Conservation (phyloP, 1,139 yeast genomes). For the Blastobotrys ciferrii region DNA sequence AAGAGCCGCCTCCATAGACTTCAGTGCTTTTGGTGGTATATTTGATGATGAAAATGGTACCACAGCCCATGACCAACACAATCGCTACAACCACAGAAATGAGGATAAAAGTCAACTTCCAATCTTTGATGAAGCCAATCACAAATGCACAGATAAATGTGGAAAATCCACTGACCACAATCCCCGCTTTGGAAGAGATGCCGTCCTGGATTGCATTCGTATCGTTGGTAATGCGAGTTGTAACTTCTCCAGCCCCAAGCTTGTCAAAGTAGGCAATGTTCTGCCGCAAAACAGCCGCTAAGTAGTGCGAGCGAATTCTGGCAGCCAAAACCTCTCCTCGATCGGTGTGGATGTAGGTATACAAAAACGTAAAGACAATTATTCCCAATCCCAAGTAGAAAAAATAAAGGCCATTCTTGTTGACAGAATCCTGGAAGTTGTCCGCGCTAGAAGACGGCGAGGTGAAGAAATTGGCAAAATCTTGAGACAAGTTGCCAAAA, state of each 20-base stretch:
- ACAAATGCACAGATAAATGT: slow-evolving; percentile 43
- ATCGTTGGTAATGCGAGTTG: slow-evolving; percentile 46
- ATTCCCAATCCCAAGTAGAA: slow-evolving; percentile 42
- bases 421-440: slow-evolving; percentile 35
- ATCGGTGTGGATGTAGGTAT: slow-evolving; percentile 39
- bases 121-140: slow-evolving; percentile 41
- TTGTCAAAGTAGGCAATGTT: slow-evolving; percentile 46
- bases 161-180: slow-evolving; percentile 36
- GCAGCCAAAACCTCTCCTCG: slow-evolving; percentile 44
- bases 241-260: slow-evolving; percentile 46
- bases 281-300: slow-evolving; percentile 42
- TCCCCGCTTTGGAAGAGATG: slow-evolving; percentile 45
- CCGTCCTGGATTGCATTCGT: slow-evolving; percentile 46
- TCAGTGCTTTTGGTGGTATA: slow-evolving; percentile 32
- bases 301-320: slow-evolving; percentile 41
- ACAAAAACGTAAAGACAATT: slow-evolving; percentile 33
- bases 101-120: slow-evolving; percentile 42
- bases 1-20: slow-evolving; percentile 40
- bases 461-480: slow-evolving; percentile 37
- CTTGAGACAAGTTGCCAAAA: slow-evolving; percentile 40
- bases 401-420: slow-evolving; percentile 39
- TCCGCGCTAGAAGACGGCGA: slow-evolving; percentile 27
- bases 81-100: slow-evolving; percentile 38
- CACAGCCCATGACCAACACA: slow-evolving; percentile 30
- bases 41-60: slow-evolving; percentile 37